Percentiles rank a stretch among this genome's conserved stretches.
Conservation (phyloP, 768 basidiomycete genomes). For the Lyophyllum semitale region DNA sequence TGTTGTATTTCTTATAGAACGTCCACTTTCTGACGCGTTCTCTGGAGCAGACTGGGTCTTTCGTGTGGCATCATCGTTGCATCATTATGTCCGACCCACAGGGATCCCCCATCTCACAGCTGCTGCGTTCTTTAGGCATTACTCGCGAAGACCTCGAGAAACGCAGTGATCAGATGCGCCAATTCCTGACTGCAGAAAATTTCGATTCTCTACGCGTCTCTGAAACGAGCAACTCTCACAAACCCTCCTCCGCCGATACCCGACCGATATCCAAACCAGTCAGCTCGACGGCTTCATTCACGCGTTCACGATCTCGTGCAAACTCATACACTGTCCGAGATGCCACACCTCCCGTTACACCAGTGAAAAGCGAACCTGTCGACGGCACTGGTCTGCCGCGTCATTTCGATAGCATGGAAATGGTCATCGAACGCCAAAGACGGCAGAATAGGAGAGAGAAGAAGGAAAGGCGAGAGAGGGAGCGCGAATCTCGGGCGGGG, state of each 20-base stretch:
- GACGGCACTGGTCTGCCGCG: conserved; percentile 53
- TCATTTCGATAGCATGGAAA: conserved; percentile 74
- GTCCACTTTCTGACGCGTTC: not conserved
- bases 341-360: conserved; percentile 58
- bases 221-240: conserved; percentile 34
- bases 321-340: conserved; percentile 53
- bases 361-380: conserved; percentile 63
- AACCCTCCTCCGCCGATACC: conserved; percentile 35
- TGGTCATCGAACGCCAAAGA: conserved; percentile 74
- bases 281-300: conserved; percentile 35
- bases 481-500: conserved; percentile 42
- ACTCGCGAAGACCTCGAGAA: conserved; percentile 74
- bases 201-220: conserved; percentile 46
- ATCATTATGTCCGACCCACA: conserved; percentile 41
- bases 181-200: conserved; percentile 65
- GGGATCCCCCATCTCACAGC: conserved; percentile 71
- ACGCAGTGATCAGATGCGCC: conserved; percentile 80
- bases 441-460: conserved; percentile 57
- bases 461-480: conserved; percentile 47
- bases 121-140: conserved; percentile 70
- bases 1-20: conserved; percentile 9
- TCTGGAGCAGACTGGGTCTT: not conserved
- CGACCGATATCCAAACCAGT: conserved; percentile 36
- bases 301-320: conserved; percentile 46
- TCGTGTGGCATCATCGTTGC: conserved; percentile 10